A percentile compares a stretch with the other conserved stretches of the same genome.
Conservation (phyloP, 768 basidiomycete genomes). For the Porphyrellus cyaneotinctus region DNA sequence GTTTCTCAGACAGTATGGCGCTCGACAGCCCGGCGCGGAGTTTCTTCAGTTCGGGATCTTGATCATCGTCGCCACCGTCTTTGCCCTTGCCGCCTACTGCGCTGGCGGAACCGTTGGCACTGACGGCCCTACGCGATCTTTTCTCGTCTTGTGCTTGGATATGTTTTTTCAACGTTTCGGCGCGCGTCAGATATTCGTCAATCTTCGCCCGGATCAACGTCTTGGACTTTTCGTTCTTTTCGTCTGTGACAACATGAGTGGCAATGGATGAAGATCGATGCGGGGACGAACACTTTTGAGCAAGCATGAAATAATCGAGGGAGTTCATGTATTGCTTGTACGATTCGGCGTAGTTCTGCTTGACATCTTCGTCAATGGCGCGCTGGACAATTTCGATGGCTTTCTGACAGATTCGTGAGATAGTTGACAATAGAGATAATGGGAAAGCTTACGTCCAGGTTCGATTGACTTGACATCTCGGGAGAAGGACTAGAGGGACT, state of each 20-base stretch:
- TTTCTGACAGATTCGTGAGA: slow-evolving; percentile 40
- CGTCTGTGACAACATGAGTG: slow-evolving; percentile 37
- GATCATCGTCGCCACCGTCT: slow-evolving; percentile 56
- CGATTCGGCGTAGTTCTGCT: slow-evolving; percentile 90
- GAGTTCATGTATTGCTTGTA: slow-evolving; percentile 95
- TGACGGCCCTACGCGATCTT: slow-evolving; percentile 42
- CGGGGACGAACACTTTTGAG: slow-evolving; percentile 69
- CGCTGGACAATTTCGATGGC: slow-evolving; percentile 90
- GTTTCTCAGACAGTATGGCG: slow-evolving; percentile 89
- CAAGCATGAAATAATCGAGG: slow-evolving; percentile 98
- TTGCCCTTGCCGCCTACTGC: slow-evolving; percentile 40
- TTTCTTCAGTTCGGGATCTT: slow-evolving; percentile 94
- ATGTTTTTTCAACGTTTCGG: slow-evolving; percentile 89
- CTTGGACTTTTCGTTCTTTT: slow-evolving; percentile 94
- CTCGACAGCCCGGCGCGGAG: slow-evolving; percentile 84
- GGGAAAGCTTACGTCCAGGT: slow-evolving; percentile 42
- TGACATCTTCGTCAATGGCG: slow-evolving; percentile 89
- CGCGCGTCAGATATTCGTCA: slow-evolving; percentile 85
- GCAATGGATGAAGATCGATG: too few relatives aligned
- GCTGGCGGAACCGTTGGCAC: slow-evolving; percentile 45
- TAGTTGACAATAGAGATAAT: background rate
- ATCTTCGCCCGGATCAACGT: slow-evolving; percentile 82
- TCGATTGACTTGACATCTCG: slow-evolving; percentile 41
- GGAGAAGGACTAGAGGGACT: background rate
- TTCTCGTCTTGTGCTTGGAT: slow-evolving; percentile 61